Evolutionary conservation across 2,329 filamentous ascomycete genomes (phyloP).

Genomic region (Aspergillus chevalieri): DNA sequence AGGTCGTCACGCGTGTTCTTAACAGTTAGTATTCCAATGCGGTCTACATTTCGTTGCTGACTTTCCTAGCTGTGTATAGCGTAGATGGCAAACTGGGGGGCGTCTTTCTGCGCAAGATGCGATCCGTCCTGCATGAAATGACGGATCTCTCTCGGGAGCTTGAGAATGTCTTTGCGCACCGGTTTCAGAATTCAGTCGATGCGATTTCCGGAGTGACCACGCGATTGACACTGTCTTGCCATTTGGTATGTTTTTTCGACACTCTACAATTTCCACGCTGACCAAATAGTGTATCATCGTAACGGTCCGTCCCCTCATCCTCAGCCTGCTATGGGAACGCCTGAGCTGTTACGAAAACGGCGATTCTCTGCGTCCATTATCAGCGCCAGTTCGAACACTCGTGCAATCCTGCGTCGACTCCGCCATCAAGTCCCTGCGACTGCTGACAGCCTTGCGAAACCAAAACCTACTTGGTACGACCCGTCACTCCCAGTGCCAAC

Average conservation of each 20-base stretch:
- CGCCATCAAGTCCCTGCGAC: conserved; percentile 15
- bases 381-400: conserved; percentile 15
- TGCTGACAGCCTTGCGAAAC: conserved; percentile 16
- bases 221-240: conserved; percentile 25
- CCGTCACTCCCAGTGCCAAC: background rate
- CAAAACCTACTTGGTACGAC: conserved; percentile 18
- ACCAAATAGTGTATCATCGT: conserved; percentile 20
- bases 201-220: conserved; percentile 33
- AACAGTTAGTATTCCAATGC: conserved; percentile 24
- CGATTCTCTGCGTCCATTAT: conserved; percentile 11
- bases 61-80: conserved; percentile 29
- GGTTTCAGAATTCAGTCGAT: conserved; percentile 29
- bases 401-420: conserved; percentile 18
- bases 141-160: conserved; percentile 29
- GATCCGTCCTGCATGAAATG: conserved; percentile 29
- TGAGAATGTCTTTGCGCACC: conserved; percentile 28
- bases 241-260: conserved; percentile 20
- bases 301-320: conserved; percentile 17
- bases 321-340: conserved; percentile 15
- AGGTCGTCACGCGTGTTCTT: conserved; percentile 33
- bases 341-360: conserved; percentile 13
- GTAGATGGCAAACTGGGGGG: conserved; percentile 21
- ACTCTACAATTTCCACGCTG: background rate
- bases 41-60: background rate
- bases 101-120: conserved; percentile 25